Evolutionary conservation across 2,329 filamentous ascomycete genomes (phyloP).

Genomic region (Stachybotrys echinatus): DNA sequence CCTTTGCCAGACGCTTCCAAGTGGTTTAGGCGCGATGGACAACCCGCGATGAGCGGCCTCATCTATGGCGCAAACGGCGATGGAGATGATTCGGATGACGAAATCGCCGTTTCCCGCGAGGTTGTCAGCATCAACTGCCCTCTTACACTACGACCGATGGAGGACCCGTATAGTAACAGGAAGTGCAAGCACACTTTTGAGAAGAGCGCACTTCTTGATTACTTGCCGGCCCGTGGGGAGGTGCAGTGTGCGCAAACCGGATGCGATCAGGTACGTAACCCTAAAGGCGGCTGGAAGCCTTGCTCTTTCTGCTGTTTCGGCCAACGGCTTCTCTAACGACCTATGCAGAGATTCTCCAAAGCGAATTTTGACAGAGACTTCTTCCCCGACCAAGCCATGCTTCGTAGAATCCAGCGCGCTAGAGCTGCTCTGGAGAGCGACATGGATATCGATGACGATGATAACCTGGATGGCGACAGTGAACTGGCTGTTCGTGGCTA

Average conservation of each 20-base stretch:
- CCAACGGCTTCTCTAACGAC: conserved; percentile 4
- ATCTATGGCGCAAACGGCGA: conserved; percentile 17
- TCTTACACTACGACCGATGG: conserved; percentile 58
- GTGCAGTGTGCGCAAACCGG: conserved; percentile 61
- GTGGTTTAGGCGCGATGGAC: conserved; percentile 47
- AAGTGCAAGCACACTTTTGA: conserved; percentile 72
- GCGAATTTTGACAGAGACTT: conserved; percentile 40
- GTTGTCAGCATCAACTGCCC: conserved; percentile 65
- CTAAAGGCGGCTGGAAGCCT: too few relatives aligned
- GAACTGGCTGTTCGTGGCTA: conserved; percentile 18
- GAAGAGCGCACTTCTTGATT: conserved; percentile 55
- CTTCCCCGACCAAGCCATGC: conserved; percentile 48
- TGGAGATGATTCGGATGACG: conserved; percentile 56
- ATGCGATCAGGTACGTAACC: conserved; percentile 48
- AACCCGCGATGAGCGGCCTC: conserved; percentile 28
- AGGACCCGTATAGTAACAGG: conserved; percentile 59
- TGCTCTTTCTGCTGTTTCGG: not conserved
- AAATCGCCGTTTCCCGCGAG: conserved; percentile 61
- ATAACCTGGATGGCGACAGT: conserved; percentile 14
- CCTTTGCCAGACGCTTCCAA: conserved; percentile 45
- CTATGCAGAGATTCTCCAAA: conserved; percentile 38
- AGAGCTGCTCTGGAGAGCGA: conserved; percentile 36
- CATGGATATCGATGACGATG: conserved; percentile 30
- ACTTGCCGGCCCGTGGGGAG: conserved; percentile 34
- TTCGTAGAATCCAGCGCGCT: conserved; percentile 53